These are phyloP conservation scores for Wickerhamomyces tratensis DNA, from an alignment of 805 yeast genomes.

Conservation along the genomic window DNA sequence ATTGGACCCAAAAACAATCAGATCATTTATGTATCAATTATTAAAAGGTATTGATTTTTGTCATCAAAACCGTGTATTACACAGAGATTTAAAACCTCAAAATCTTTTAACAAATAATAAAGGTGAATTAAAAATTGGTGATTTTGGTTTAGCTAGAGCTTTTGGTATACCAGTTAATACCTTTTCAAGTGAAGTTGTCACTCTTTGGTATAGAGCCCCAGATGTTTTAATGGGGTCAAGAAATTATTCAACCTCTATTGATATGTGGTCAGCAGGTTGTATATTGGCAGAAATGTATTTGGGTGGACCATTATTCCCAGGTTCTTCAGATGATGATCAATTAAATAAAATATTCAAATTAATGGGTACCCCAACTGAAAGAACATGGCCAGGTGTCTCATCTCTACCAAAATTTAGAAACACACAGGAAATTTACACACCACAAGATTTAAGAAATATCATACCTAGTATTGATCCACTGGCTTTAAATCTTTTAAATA, in stretches of 20 bases:
- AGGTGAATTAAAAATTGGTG: conserved; percentile 91
- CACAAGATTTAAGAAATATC: conserved; percentile 73
- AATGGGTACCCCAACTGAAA: conserved; percentile 94
- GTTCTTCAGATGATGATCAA: conserved; percentile 94
- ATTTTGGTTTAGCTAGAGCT: conserved; percentile 95
- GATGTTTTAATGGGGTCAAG: conserved; percentile 93
- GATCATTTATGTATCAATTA: conserved; percentile 90
- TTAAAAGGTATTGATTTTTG: conserved; percentile 72
- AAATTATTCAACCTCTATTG: conserved; percentile 93
- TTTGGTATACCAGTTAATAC: conserved; percentile 98
- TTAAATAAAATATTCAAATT: conserved; percentile 82
- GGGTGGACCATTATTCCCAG: conserved; percentile 96
- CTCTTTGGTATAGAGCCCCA: conserved; percentile 97
- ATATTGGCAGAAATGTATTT: conserved; percentile 97
- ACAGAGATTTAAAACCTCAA: conserved; percentile 87
- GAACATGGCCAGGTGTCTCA: conserved; percentile 96
- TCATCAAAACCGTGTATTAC: conserved; percentile 56
- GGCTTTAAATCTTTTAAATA: conserved; percentile 75
- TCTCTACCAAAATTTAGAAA: conserved; percentile 79
- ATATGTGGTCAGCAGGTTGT: conserved; percentile 98
- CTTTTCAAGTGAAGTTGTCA: conserved; percentile 94
- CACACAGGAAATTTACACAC: conserved; percentile 77
- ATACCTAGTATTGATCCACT: conserved; percentile 75
- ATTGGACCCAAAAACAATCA: conserved; percentile 75
- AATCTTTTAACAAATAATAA: conserved; percentile 80